A percentile compares a stretch with the other conserved stretches of the same genome.
Conservation (phyloP, 179 eudicot genomes). For the Corrigiola litoralis region DNA sequence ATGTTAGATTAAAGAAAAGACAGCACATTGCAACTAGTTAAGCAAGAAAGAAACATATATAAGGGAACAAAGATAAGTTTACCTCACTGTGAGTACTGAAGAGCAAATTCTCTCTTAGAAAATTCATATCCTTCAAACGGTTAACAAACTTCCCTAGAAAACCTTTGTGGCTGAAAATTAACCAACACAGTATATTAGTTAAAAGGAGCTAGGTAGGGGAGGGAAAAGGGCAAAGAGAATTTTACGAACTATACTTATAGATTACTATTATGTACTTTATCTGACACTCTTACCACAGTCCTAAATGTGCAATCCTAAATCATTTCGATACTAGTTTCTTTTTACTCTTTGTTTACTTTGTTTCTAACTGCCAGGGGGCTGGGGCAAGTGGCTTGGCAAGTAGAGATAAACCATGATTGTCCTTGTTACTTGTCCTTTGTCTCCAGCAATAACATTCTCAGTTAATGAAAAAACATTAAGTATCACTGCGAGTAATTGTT, state of each 20-base stretch:
- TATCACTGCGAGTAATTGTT: too few species aligned
- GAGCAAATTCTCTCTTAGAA: slow-evolving; percentile 80
- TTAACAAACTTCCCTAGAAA: slow-evolving; percentile 70
- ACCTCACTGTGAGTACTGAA: slow-evolving; percentile 89
- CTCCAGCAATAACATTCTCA: neutral
- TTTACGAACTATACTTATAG: neutral
- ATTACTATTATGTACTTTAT: neutral
- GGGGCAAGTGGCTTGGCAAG: neutral
- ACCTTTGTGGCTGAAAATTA: slow-evolving; percentile 67
- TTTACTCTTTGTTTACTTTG: neutral
- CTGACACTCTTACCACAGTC: neutral
- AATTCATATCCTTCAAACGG: slow-evolving; percentile 72
- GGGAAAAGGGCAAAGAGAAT: neutral
- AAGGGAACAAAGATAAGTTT: slow-evolving; percentile 15
- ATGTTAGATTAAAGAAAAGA: slow-evolving; percentile 4
- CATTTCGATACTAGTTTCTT: neutral
- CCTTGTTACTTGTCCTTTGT: neutral
- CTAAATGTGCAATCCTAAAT: neutral
- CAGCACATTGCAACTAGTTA: neutral
- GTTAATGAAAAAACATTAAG: too few species aligned
- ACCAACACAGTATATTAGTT: neutral
- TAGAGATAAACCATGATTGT: neutral
- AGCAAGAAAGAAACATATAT: neutral
- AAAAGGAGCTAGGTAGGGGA: neutral
- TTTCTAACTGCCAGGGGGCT: neutral